Percentiles rank a stretch among this genome's conserved stretches.
Evolutionary conservation across 139 green algal species (phyloP).

Genomic region (Picochlorum sp.): DNA sequence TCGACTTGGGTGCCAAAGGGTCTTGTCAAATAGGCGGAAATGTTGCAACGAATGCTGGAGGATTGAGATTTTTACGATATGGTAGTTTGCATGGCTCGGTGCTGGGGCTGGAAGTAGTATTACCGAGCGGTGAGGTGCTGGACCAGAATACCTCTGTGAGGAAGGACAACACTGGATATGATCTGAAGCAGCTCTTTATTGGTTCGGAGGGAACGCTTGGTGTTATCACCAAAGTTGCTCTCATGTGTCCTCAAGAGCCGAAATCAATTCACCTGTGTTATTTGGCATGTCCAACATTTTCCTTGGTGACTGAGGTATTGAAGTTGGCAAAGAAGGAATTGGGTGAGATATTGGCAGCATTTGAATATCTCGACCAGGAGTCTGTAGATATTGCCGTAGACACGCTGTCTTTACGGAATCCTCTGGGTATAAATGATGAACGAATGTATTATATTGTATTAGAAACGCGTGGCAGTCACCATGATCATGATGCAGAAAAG

Average conservation of each 20-base stretch:
- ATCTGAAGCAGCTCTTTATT: constrained; percentile 99
- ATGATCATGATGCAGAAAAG: constrained; percentile 66
- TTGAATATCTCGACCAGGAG: constrained; percentile 88
- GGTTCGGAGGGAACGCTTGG: constrained; percentile 91
- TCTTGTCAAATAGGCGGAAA: constrained; percentile 96
- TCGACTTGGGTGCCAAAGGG: constrained; percentile 94
- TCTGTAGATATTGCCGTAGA: constrained; percentile 28
- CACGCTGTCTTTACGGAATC: constrained; percentile 52
- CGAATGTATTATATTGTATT: constrained; percentile 82
- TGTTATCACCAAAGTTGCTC: constrained; percentile 70
- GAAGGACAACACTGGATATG: constrained; percentile 98
- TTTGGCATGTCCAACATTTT: constrained; percentile 56
- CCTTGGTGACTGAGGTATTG: constrained; percentile 33
- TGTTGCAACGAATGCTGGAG: constrained; percentile 94
- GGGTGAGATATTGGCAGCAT: constrained; percentile 67
- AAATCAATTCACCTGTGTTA: constrained; percentile 63
- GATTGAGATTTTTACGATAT: constrained; percentile 82
- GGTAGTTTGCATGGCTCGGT: constrained; percentile 86
- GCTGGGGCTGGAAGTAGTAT: constrained; percentile 86
- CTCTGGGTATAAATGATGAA: constrained; percentile 20
- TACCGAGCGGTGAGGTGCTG: constrained; percentile 78
- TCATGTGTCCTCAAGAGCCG: constrained; percentile 63
- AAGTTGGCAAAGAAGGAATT: constrained; percentile 54
- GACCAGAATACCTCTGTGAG: constrained; percentile 62
- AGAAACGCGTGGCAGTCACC: constrained; percentile 77